phyloP scores from a whole-genome alignment of 1,139 yeast species.

The Blastobotrys indianensis region DNA sequence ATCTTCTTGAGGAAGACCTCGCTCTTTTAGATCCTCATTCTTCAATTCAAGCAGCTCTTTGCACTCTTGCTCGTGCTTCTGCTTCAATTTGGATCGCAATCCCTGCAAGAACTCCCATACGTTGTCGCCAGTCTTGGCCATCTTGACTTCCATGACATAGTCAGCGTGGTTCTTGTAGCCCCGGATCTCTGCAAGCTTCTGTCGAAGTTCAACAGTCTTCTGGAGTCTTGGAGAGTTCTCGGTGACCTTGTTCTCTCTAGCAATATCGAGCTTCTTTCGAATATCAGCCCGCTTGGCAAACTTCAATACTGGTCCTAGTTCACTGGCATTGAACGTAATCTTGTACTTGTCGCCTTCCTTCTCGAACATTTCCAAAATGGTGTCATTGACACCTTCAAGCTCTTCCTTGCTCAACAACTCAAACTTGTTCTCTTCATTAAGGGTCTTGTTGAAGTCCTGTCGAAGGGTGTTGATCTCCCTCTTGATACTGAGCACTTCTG shows the following conservation, averaged over 20 bases:
- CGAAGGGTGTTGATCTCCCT: slow-evolving; percentile 54
- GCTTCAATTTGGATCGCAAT: slow-evolving; percentile 50
- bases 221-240: slow-evolving; percentile 56
- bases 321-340: slow-evolving; percentile 79
- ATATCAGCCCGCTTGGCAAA: slow-evolving; percentile 59
- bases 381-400: slow-evolving; percentile 67
- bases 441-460: slow-evolving; percentile 54
- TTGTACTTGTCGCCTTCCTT: slow-evolving; percentile 45
- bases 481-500: slow-evolving; percentile 51
- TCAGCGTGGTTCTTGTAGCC: slow-evolving; percentile 67
- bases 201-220: slow-evolving; percentile 56
- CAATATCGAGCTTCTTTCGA: slow-evolving; percentile 58
- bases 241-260: slow-evolving; percentile 60
- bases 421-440: slow-evolving; percentile 65
- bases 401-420: slow-evolving; percentile 56
- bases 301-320: slow-evolving; percentile 67
- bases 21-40: slow-evolving; percentile 43
- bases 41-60: slow-evolving; percentile 47
- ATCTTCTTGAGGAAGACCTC: slow-evolving; percentile 39
- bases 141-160: slow-evolving; percentile 64
- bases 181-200: slow-evolving; percentile 53
- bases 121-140: slow-evolving; percentile 63
- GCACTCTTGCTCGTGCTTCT: slow-evolving; percentile 54
- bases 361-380: slow-evolving; percentile 54
- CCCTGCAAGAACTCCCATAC: slow-evolving; percentile 60